Evolutionary conservation across 176 grass and related monocot species (phyloP), one percentile per base, ranked within the genome.

Genomic region (Avena atlantica): DNA sequence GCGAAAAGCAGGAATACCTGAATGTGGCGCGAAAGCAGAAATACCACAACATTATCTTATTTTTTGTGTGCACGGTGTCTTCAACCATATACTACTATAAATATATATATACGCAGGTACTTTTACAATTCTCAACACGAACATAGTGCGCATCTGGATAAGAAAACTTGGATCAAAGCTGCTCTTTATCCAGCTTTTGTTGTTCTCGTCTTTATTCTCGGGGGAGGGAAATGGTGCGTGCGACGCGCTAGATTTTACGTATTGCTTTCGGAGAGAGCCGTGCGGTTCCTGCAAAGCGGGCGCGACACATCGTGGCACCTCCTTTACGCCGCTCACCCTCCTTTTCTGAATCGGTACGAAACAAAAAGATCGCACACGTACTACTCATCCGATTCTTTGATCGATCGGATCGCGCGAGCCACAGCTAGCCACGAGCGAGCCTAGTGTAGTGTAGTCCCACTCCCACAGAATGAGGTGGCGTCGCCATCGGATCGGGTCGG

Each of bases 321-420:
- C 81, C 76, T 86, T 71, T 72, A 90, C 78, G 89, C 65, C 53
- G 64, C 72, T 83, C 49, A 4, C 62, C 14, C 44, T 14, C 79
- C 6, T 81, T 84, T 80, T 67, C 69, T 5, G 60, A 60, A n/a
- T 65, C 31, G 9, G 82, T 58, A 82, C 81, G 81, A 60, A 88
- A 84, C 74, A 79, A 84, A 78, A 36, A 55, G 69, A 49, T 85
- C 19, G 36, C 66, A 2, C 65, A 53, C 80, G 50, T 25, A 19
- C 19, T 16, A 4, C 37, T 40, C 37, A 34, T 34, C n/a, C 70
- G 14, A 12, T 9, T 24, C 17, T 55, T 0, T 8, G 58, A 45
- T 70, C 79, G 58, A 45, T 70, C 79, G 36, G 20, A 71, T 57
- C 88, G 23, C 55, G 9, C 4, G 31, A 64, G 4, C 0, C 45